A percentile compares a stretch with the other conserved stretches of the same genome.
Evolutionary conservation across 306 rosid genomes (phyloP).

Genomic region (Corylus heterophylla): DNA sequence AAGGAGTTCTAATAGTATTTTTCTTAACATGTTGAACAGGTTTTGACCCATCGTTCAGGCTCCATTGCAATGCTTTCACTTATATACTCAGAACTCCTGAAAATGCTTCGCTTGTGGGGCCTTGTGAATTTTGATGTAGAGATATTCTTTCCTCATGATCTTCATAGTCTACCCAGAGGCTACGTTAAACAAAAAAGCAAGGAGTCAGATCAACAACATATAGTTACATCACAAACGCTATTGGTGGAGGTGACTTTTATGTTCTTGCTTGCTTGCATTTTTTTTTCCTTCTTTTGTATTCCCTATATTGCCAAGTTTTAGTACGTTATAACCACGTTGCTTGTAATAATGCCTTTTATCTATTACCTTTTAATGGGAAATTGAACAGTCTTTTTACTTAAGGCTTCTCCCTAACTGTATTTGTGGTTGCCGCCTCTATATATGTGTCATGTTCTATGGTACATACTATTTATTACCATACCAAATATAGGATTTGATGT

Average conservation of each 20-base stretch:
- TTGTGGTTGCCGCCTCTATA: too few species aligned
- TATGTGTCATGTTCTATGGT: too few species aligned
- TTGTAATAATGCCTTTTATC: too few species aligned
- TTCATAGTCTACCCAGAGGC: constrained; percentile 66
- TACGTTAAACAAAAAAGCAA: constrained; percentile 85
- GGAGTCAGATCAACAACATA: constrained; percentile 82
- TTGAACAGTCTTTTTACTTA: too few species aligned
- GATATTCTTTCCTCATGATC: constrained; percentile 78
- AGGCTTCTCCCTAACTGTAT: too few species aligned
- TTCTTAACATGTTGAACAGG: constrained; percentile 49
- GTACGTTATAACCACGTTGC: neutral
- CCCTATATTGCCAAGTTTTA: neutral
- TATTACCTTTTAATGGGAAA: too few species aligned
- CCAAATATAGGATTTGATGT: too few species aligned
- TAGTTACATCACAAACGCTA: constrained; percentile 74
- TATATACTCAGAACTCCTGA: constrained; percentile 76
- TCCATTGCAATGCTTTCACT: constrained; percentile 78
- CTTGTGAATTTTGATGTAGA: constrained; percentile 91
- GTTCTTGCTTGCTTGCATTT: neutral
- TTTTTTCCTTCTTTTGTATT: constrained; percentile 2
- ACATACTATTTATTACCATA: too few species aligned
- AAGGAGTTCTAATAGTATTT: constrained; percentile 23
- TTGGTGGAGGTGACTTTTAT: constrained; percentile 64
- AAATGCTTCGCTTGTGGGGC: constrained; percentile 95
- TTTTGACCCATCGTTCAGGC: constrained; percentile 90